phyloP scores from a whole-genome alignment of 257 asterid species.

The Lithospermum erythrorhizon region DNA sequence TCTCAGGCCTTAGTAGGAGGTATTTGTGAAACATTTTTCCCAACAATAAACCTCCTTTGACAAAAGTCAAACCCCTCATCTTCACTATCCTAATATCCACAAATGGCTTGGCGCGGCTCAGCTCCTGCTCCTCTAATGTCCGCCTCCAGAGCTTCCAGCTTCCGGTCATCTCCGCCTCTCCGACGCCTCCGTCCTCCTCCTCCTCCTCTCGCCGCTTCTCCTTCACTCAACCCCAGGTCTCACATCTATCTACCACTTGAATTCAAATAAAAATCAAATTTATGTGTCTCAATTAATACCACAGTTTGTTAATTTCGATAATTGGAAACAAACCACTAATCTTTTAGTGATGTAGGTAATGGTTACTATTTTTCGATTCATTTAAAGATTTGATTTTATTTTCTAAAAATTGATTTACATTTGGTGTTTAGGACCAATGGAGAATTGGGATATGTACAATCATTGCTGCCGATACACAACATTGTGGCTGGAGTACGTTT shows the following conservation, averaged over 20 bases:
- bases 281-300: too few species aligned
- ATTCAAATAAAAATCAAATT: too few species aligned
- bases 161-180: constrained; percentile 57
- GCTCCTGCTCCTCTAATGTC: constrained; percentile 40
- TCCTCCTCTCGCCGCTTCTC: constrained; percentile 55
- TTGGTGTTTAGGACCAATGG: constrained; percentile 51
- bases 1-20: too few species aligned
- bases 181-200: constrained; percentile 52
- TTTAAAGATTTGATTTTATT: neutral
- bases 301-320: neutral
- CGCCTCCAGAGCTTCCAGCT: constrained; percentile 59
- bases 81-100: too few species aligned
- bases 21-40: too few species aligned
- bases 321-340: neutral
- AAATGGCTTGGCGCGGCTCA: constrained; percentile 90
- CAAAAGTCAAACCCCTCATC: neutral
- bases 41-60: too few species aligned
- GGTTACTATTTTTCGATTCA: too few species aligned
- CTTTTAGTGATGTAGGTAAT: too few species aligned
- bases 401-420: neutral
- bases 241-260: neutral
- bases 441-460: constrained; percentile 65
- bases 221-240: constrained; percentile 64
- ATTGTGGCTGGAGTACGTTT: constrained; percentile 33
- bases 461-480: constrained; percentile 54